A percentile compares a stretch with the other conserved stretches of the same genome.
phyloP scores from a whole-genome alignment of 2,329 filamentous ascomycete species.

The Dothideomycetes sp. region DNA sequence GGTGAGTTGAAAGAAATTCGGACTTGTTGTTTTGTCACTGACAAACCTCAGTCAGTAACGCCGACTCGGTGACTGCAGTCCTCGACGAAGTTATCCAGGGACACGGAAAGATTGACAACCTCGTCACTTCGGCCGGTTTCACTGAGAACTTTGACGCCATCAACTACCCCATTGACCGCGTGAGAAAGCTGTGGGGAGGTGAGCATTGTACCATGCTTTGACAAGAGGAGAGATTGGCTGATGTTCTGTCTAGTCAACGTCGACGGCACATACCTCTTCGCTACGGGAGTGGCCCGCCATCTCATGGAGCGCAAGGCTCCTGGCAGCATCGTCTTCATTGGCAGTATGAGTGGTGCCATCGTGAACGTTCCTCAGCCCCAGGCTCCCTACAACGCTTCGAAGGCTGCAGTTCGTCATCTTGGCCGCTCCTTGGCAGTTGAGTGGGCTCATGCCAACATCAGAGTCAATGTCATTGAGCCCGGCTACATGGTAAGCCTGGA shows the following conservation, averaged over 20 bases:
- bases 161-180: conserved; percentile 79
- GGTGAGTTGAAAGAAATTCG: not conserved
- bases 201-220: no score
- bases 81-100: conserved; percentile 56
- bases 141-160: conserved; percentile 92
- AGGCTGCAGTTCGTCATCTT: conserved; percentile 84
- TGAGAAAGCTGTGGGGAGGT: conserved; percentile 77
- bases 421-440: conserved; percentile 84
- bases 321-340: conserved; percentile 89
- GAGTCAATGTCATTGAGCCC: conserved; percentile 89
- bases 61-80: conserved; percentile 65
- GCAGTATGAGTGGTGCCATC: conserved; percentile 87
- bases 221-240: not conserved
- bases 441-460: conserved; percentile 79
- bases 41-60: conserved; percentile 53
- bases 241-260: conserved; percentile 58
- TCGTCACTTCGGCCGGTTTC: conserved; percentile 94
- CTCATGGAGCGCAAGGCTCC: conserved; percentile 70
- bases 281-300: conserved; percentile 74
- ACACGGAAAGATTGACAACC: conserved; percentile 78
- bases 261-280: conserved; percentile 83
- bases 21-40: not conserved
- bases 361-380: conserved; percentile 95
- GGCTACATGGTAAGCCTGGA: conserved; percentile 87
- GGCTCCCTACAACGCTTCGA: conserved; percentile 84